Evolutionary conservation across 1,284 basidiomycete genomes (phyloP), one percentile per base, ranked within the genome.

Genomic region (Sparassis latifolia): DNA sequence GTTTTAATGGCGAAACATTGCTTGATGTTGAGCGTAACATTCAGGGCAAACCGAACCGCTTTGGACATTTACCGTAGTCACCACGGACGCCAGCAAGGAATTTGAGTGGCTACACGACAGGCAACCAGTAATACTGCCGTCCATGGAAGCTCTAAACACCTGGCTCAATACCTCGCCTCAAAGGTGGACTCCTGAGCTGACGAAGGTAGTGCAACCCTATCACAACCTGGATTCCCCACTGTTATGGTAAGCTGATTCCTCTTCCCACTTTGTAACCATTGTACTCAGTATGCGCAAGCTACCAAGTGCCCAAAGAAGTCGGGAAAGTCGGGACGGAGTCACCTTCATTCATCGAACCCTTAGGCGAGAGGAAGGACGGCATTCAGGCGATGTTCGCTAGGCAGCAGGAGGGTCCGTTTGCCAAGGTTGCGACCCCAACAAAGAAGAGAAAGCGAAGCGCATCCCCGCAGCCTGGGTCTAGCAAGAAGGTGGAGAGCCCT

Each of bases 281-380:
- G 44, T 54, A 33, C 37, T 37, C 49, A 42, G 33, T 38, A 5
- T 10, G 28, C 12, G n/a, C 33, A 53, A 92, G 88, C 60, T 97
- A 96, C 64, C 81, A 83, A 50, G 95, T 97, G 1, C 89, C 92
- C 0, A 82, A 80, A 53, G 93, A 97, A 71, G 86, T 98, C 0
- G 94, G 94, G 0, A 96, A 89, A 69, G 87, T 97, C 2, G 91
- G 92, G 4, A 83, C 75, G 2, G 89, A 96, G 60, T 90, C 89
- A 4, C 69, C 85, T 1, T 80, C 82, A 1, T 96, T 92, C 65
- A 84, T 97, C 45, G 76, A 90, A 57, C 93, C 94, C 0, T 69
- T 97, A 20, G 71, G 81, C 3, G 72, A 80, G 50, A 77, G 94
- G 35, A 90, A 88, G 61, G 94, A 96, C 60, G 92, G 92, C 2